These are phyloP conservation scores for Papilionanthe hybrid DNA, from an alignment of 116 monocot species.

Conservation along the genomic window DNA sequence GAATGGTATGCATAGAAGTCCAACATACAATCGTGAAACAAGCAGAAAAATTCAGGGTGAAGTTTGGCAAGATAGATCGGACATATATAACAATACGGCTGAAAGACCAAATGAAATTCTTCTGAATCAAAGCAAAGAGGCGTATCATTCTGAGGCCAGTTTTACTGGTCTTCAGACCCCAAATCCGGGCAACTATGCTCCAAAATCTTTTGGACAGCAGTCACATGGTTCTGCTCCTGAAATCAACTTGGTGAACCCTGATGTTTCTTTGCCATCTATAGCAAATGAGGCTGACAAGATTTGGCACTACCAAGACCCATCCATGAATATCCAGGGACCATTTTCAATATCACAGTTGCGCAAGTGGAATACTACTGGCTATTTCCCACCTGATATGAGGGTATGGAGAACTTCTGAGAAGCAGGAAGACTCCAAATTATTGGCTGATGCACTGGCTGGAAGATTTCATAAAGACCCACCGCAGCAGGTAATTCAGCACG, in stretches of 20 bases:
- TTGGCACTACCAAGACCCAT: constrained; percentile 87
- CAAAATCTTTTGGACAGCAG: constrained; percentile 8
- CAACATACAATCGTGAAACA: constrained; percentile 28
- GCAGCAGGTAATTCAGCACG: constrained; percentile 21
- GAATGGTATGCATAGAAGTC: constrained; percentile 29
- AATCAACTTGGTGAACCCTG: constrained; percentile 9
- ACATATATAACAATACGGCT: constrained; percentile 2
- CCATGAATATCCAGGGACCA: constrained; percentile 83
- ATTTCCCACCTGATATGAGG: constrained; percentile 67
- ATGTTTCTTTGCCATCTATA: constrained; percentile 2
- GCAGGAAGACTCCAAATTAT: constrained; percentile 63
- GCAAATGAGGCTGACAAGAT: constrained; percentile 73
- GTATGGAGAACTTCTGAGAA: constrained; percentile 73
- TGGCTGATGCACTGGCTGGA: constrained; percentile 74
- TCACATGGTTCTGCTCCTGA: constrained; percentile 21
- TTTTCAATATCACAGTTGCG: constrained; percentile 83
- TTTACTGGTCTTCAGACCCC: not conserved
- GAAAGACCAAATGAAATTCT: constrained; percentile 21
- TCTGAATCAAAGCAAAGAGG: constrained; percentile 19
- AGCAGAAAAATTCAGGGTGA: constrained; percentile 23
- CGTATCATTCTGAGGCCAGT: constrained; percentile 1
- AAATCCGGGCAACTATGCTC: not conserved
- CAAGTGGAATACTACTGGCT: constrained; percentile 92
- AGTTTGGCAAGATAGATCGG: constrained; percentile 12
- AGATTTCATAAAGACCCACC: constrained; percentile 57